Conservation (phyloP, 371 early-diverging fungal species). For the Mucor mucedo region DNA sequence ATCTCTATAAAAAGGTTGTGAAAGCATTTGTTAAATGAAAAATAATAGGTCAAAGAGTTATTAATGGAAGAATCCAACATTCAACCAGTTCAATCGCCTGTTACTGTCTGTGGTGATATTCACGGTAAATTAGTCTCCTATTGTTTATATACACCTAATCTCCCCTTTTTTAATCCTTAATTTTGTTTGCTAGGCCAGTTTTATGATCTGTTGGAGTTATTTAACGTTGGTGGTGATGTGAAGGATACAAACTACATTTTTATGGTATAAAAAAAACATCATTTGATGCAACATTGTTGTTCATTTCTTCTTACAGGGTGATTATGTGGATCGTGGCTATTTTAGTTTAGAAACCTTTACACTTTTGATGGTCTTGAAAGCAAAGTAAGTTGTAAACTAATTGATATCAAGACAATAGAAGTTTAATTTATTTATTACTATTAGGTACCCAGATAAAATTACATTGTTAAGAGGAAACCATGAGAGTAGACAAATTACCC, state of each 20-base stretch:
- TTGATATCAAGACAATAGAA: not conserved
- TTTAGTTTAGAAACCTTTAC: constrained; percentile 99
- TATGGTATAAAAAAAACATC: constrained; percentile 69
- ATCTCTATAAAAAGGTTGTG: not conserved
- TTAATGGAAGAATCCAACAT: constrained; percentile 97
- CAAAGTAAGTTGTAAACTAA: constrained; percentile 66
- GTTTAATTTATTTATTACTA: not conserved
- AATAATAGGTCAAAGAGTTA: constrained; percentile 86
- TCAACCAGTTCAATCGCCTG: constrained; percentile 94
- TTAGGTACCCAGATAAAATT: constrained; percentile 85
- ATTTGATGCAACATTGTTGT: not conserved
- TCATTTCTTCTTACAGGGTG: constrained; percentile 62
- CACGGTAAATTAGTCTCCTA: constrained; percentile 69
- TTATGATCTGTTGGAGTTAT: constrained; percentile 98
- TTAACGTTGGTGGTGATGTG: constrained; percentile 97
- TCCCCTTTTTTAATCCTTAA: not conserved
- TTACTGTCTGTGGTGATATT: constrained; percentile 99
- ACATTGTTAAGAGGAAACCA: constrained; percentile 99
- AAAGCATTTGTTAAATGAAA: not conserved
- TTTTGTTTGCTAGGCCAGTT: constrained; percentile 78
- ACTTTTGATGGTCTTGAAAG: constrained; percentile 94
- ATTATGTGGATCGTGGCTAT: constrained; percentile 99
- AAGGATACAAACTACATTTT: constrained; percentile 99
- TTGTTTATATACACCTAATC: not conserved
- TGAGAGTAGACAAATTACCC: constrained; percentile 98